Conservation (phyloP, 495 filamentous ascomycete genomes). For the Annulohypoxylon nitens region DNA sequence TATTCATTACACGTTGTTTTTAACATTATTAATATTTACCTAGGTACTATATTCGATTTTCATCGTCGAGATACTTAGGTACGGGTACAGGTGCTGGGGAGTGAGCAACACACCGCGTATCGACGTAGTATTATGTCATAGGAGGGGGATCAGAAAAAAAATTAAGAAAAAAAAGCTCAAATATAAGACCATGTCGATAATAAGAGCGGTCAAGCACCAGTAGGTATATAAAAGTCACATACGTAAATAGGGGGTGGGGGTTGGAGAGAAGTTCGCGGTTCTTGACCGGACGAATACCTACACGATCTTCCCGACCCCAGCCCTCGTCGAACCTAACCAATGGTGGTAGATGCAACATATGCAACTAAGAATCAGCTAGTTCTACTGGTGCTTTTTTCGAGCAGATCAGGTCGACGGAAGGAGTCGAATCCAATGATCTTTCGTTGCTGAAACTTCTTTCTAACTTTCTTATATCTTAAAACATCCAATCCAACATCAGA, state of each 20-base stretch:
- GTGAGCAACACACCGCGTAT: slow-evolving; percentile 24
- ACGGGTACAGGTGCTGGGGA: not conserved
- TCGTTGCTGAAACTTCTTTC: slow-evolving; percentile 1
- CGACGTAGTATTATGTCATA: slow-evolving; percentile 45
- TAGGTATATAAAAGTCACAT: slow-evolving; percentile 23
- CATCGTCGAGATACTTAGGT: not conserved
- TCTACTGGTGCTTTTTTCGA: slow-evolving; percentile 15
- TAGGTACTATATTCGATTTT: not conserved
- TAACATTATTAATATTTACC: not conserved
- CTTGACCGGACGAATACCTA: slow-evolving; percentile 40
- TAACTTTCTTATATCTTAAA: slow-evolving; percentile 5
- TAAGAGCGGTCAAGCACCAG: slow-evolving; percentile 47
- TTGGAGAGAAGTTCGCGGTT: slow-evolving; percentile 20
- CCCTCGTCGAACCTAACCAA: slow-evolving; percentile 23
- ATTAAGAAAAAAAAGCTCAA: not conserved
- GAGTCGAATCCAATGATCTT: not conserved
- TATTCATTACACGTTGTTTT: not conserved
- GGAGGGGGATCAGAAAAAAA: not conserved
- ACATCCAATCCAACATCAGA: not conserved
- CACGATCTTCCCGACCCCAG: slow-evolving; percentile 42
- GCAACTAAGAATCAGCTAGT: slow-evolving; percentile 20
- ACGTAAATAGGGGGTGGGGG: slow-evolving; percentile 45
- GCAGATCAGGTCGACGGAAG: not conserved
- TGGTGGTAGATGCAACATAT: slow-evolving; percentile 7
- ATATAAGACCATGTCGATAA: slow-evolving; percentile 31